A percentile compares a stretch with the other conserved stretches of the same genome.
Conservation (phyloP, 176 grass and related monocot species). For the Dendrocalamus sinicus region DNA sequence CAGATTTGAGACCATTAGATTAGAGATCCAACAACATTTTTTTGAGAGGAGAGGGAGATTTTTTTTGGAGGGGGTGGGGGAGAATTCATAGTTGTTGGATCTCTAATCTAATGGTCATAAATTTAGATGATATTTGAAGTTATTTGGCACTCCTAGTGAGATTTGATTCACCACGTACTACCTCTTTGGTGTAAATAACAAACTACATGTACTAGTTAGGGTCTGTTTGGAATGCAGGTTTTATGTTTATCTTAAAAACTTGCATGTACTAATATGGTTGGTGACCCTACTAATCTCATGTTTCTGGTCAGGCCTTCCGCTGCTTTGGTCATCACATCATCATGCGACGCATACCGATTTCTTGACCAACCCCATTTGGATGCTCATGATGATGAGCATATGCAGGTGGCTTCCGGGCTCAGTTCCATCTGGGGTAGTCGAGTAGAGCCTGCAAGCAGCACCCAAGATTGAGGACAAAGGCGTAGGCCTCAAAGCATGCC, state of each 20-base stretch:
- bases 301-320: background rate
- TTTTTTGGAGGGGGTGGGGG: too few species aligned
- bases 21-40: too few species aligned
- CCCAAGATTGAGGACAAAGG: slow-evolving; percentile 13
- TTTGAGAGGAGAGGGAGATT: too few species aligned
- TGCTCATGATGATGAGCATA: background rate
- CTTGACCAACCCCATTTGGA: background rate
- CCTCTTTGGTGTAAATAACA: background rate
- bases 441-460: background rate
- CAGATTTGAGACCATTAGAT: too few species aligned
- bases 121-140: too few species aligned
- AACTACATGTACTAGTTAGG: background rate
- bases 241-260: too few species aligned
- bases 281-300: background rate
- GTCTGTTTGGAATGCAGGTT: background rate
- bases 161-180: background rate
- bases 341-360: background rate
- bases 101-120: too few species aligned
- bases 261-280: background rate
- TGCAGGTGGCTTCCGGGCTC: slow-evolving; percentile 19
- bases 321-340: slow-evolving; percentile 15
- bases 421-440: slow-evolving; percentile 18
- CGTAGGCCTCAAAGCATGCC: background rate
- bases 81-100: too few species aligned
- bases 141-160: background rate